Conservation (phyloP, 139 green algal genomes). For the Micractinium conductrix region DNA sequence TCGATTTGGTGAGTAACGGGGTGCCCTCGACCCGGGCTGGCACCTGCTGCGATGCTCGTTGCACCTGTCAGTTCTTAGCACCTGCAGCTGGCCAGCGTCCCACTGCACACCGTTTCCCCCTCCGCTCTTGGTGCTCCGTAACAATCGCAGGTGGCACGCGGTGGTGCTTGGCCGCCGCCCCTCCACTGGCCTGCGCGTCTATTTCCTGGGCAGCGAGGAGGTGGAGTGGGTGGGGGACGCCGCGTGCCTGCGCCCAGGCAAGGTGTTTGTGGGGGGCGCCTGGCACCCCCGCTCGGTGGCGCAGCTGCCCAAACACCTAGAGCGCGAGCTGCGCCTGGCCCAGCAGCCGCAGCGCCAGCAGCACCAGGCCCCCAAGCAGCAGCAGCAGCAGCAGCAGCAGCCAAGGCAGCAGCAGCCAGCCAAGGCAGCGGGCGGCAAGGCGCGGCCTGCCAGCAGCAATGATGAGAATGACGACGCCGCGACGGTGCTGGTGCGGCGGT, state of each 20-base stretch:
- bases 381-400: neutral
- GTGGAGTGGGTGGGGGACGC: neutral
- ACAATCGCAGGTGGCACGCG: too few relatives aligned
- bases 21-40: too few relatives aligned
- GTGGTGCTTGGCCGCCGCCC: neutral
- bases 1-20: too few relatives aligned
- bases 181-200: slow-evolving; percentile 25
- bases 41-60: too few relatives aligned
- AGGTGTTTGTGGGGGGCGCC: neutral
- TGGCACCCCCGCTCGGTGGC: slow-evolving; percentile 15
- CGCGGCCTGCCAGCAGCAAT: neutral
- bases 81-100: too few relatives aligned
- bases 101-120: too few relatives aligned
- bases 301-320: neutral
- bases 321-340: neutral
- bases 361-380: neutral
- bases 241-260: neutral
- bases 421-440: neutral
- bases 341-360: neutral
- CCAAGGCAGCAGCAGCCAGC: neutral
- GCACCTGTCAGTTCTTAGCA: too few relatives aligned
- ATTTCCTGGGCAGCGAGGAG: slow-evolving; percentile 26
- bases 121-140: too few relatives aligned
- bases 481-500: slow-evolving; percentile 16
- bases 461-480: too few relatives aligned